Evolutionary conservation across 257 asterid species (phyloP), one percentile per base, ranked within the genome.

Genomic region (Ligustrum vulgare): DNA sequence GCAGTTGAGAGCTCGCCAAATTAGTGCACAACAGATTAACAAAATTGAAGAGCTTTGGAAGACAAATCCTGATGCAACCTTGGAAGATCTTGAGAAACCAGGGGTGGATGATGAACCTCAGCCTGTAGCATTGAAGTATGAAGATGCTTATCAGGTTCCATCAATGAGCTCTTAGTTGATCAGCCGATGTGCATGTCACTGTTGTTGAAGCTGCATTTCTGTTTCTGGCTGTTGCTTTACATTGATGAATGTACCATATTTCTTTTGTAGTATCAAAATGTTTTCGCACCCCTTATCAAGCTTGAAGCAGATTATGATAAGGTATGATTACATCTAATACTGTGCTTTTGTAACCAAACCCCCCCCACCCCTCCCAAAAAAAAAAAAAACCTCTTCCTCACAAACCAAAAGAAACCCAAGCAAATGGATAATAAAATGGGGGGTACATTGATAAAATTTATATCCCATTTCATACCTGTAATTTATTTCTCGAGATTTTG

Each of bases 91-190:
- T 72, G 98, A 95, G 91, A 93, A 95, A 89, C 98, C 99, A 66
- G 98, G 99, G 25, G 98, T 95, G 71, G 99, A 95, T 84, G 99
- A 95, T 64, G 99, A 95, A 84, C 99, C 98, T 71, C 97, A 95
- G 83, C 79, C 96, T 72, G 98, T 93, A 75, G 97, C 83, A 54
- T 77, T 86, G 88, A 95, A 95, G 85, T 95, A 95, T 80, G 99
- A 93, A 84, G 98, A 93, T 89, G 99, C 99, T 72, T 95, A 95
- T 83, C 99, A 95, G 96, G 99, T 95, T 74, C 81, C 18, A 67
- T 73, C 69, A 11, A 33, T 58, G 66, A 51, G 65, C 63, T 79
- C 72, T 63, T 80, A 58, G 72, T 58, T 71, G 41, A 64, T 66
- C 66, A 54, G 34, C 39, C 47, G 66, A 66, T 58, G 71, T 64